Evolutionary conservation across 192 early-diverging fungal genomes (phyloP), one percentile per base, ranked within the genome.

Genomic region (Phycomyces nitens): DNA sequence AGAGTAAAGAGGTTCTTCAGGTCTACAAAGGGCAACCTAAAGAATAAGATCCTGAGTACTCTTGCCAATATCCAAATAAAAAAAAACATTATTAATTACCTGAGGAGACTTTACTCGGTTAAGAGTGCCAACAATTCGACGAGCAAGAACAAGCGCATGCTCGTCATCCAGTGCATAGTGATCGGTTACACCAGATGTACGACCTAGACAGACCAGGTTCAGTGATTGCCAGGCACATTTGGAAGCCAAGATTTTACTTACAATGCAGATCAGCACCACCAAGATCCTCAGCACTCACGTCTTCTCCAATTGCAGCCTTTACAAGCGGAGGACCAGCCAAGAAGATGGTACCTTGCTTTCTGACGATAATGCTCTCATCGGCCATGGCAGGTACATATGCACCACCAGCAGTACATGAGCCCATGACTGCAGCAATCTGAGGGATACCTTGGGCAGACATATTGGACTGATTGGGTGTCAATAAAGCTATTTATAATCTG

Each of bases 351-450:
- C 96, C 96, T 73, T 98, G 94, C 29, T 89, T 90, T 61, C 82
- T 81, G 34, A 98, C 96, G 81, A 98, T 98, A 60, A 98, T 88
- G 80, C 89, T 92, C 76, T 98, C 94, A 75, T 98, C 96, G 40
- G 95, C 91, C 96, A 98, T 98, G 12, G 96, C 94, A 44, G 96
- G 96, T 24, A 98, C 94, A 72, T 98, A 98, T 2, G 96, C 96
- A 60, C 96, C 93, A 64, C 94, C 94, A 18, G 96, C 96, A 20
- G 96, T 98, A 80, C 96, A 98, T 16, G 92, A 94, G 16, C 96
- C 96, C 79, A 98, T 84, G 7, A 98, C 96, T 43, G 94, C 92
- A n/a, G 96, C 96, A 44, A 98, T 86, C 79, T 98, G 96, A 50
- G 96, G 94, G 58, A 98, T 95, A 41, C 91, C 91, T 65, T 64